Conservation (phyloP, 176 grass and related monocot genomes). For the Cenchrus purpureus region DNA sequence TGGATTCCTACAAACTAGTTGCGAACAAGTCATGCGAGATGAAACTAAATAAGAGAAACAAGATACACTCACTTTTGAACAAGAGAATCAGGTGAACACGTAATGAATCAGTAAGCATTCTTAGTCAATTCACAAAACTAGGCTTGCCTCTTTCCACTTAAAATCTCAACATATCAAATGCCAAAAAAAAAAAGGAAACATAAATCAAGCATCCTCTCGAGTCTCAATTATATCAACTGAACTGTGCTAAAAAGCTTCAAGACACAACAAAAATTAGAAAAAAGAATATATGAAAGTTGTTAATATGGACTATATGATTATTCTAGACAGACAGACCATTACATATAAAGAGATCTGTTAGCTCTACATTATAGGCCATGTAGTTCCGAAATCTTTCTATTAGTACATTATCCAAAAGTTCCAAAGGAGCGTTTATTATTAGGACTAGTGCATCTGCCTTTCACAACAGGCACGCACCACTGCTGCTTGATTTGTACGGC, state of each 20-base stretch:
- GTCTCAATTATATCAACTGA: too few relatives aligned
- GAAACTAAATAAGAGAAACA: too few relatives aligned
- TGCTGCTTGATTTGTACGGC: constrained; percentile 46
- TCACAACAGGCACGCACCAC: constrained; percentile 25
- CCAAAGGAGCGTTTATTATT: constrained; percentile 27
- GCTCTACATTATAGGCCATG: constrained; percentile 2
- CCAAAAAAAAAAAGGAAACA: too few relatives aligned
- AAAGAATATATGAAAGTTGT: background rate
- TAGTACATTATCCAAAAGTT: constrained; percentile 19
- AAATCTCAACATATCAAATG: too few relatives aligned
- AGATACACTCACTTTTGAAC: background rate
- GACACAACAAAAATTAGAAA: background rate
- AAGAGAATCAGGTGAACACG: background rate
- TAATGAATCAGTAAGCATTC: constrained; percentile 3
- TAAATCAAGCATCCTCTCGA: too few relatives aligned
- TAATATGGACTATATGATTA: background rate
- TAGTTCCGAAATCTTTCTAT: constrained; percentile 21
- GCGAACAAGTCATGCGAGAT: background rate
- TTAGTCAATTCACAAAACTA: constrained; percentile 15
- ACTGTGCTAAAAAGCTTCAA: too few relatives aligned
- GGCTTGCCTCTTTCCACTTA: background rate
- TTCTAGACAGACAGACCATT: background rate
- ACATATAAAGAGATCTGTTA: constrained; percentile 14
- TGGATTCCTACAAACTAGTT: background rate
- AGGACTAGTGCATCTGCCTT: constrained; percentile 28